phyloP scores from a whole-genome alignment of 2,329 filamentous ascomycete species.

The Botrytis deweyae region DNA sequence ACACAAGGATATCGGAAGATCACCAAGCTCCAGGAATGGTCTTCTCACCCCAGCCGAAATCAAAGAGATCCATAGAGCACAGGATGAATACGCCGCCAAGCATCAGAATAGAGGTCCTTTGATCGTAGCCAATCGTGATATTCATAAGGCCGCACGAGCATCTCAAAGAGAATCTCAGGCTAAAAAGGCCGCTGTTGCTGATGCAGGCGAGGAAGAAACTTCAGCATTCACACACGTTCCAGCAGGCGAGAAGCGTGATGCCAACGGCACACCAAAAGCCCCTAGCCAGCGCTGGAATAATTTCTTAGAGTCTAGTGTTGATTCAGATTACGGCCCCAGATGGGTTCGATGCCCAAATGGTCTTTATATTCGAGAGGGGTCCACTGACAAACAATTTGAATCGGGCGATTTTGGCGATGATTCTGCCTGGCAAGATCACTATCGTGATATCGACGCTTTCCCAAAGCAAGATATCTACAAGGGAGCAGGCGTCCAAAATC shows the following conservation, averaged over 20 bases:
- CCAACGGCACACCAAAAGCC: background rate
- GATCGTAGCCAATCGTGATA: background rate
- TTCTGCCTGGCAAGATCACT: background rate
- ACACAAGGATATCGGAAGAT: background rate
- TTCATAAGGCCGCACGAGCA: slow-evolving; percentile 5
- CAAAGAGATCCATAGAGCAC: background rate
- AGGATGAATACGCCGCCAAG: slow-evolving; percentile 19
- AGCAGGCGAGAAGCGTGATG: slow-evolving; percentile 13
- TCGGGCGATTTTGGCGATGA: background rate
- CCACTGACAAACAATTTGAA: background rate
- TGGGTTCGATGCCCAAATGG: background rate
- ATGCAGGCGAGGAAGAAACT: background rate
- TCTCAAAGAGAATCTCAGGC: background rate
- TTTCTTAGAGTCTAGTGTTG: background rate
- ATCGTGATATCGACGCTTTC: slow-evolving; percentile 2
- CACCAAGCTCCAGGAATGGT: background rate
- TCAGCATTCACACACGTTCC: background rate
- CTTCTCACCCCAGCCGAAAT: slow-evolving; percentile 1
- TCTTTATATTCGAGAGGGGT: background rate
- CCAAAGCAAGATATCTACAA: slow-evolving; percentile 9
- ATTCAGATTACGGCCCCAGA: background rate
- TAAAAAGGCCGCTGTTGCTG: background rate
- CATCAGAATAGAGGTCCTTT: background rate
- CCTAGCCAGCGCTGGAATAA: background rate
- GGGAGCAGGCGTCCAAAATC: slow-evolving; percentile 11